Base-by-base conservation (phyloP, 257 asterid species). In the Capsicum chinense region DNA sequence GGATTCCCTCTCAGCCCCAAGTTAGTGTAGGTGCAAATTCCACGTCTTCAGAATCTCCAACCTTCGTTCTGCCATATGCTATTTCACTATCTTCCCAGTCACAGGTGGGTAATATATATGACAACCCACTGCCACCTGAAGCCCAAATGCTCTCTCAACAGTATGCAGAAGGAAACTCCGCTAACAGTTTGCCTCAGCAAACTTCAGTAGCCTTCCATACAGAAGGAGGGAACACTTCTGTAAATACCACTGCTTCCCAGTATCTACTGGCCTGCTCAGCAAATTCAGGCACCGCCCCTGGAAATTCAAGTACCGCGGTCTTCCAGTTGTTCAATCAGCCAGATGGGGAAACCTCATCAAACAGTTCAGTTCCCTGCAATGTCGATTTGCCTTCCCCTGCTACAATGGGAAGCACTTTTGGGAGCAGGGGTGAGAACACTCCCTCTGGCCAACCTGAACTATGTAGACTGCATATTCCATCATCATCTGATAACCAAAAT, bases 131-230 rank as follows among this genome's bases (percentile, higher is more conserved):
- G 33, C 88, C 60, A 11, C 57, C 76, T 81, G 89, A 69, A 56
- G 76, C 88, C 87, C 93, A 85, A 80, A 68, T 47, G 76, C 76
- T 89, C 79, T 81, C 90, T 83, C 90, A 79, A 79, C 84, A 83
- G 17, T 79, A 78, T 86, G 58, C n/a, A 71, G 87, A 26, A 12
- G 59, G 81, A 62, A 88, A 73, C 88, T 83, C 85, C 64, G 67
- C 39, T 58, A 87, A 78, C 76, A 56, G 84, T 57, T 26, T 52
- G 26, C 64, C 88, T 82, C 85, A 66, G 33, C 88, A 68, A 79
- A 52, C 90, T 35, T 86, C 83, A 13, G 66, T 69, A 73, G 37
- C 79, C 42, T 14, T 86, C 84, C 87, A 44, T 79, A 74, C 86
- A 52, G 85, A 74, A 66, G 67, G 67, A 59, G 88, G 83, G 64